These are phyloP conservation scores for Amborella trichopoda DNA, from an alignment of 164 flowering plant genomes.

Conservation along the genomic window DNA sequence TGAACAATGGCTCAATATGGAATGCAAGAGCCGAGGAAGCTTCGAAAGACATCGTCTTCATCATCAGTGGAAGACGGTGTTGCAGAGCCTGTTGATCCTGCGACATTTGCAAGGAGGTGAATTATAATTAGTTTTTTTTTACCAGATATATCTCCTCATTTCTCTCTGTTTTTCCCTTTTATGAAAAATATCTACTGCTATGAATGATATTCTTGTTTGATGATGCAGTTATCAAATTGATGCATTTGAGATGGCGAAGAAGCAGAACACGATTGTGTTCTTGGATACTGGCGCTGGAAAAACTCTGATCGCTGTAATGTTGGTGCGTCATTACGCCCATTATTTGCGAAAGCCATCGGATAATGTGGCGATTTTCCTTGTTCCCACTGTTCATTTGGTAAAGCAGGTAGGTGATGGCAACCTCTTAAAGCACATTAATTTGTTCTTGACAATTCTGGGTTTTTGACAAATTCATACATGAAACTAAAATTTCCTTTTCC, in stretches of 20 bases:
- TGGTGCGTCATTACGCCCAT: conserved; percentile 53
- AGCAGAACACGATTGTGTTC: conserved; percentile 65
- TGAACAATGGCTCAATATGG: no score
- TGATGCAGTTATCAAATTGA: conserved; percentile 90
- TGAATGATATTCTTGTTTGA: not conserved
- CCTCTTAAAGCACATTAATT: not conserved
- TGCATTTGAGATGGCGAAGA: conserved; percentile 60
- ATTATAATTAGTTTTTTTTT: not conserved
- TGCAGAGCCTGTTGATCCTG: conserved; percentile 2
- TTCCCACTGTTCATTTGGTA: conserved; percentile 71
- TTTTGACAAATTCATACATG: not conserved
- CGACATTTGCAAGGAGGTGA: conserved; percentile 7
- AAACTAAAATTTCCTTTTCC: not conserved
- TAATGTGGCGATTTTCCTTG: conserved; percentile 50
- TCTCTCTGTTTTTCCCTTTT: not conserved
- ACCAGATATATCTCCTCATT: not conserved
- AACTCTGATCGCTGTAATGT: conserved; percentile 85
- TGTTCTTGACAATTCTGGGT: not conserved
- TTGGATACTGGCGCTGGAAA: conserved; percentile 94
- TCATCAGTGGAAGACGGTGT: no score
- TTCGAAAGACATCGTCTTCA: conserved; percentile 1
- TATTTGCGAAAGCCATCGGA: conserved; percentile 53
- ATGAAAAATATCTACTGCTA: no score
- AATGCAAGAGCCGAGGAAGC: not conserved
- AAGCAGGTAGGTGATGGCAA: conserved; percentile 22